Base-by-base conservation (phyloP, 2,329 filamentous ascomycete genomes). In the Rachicladosporium sp. region DNA sequence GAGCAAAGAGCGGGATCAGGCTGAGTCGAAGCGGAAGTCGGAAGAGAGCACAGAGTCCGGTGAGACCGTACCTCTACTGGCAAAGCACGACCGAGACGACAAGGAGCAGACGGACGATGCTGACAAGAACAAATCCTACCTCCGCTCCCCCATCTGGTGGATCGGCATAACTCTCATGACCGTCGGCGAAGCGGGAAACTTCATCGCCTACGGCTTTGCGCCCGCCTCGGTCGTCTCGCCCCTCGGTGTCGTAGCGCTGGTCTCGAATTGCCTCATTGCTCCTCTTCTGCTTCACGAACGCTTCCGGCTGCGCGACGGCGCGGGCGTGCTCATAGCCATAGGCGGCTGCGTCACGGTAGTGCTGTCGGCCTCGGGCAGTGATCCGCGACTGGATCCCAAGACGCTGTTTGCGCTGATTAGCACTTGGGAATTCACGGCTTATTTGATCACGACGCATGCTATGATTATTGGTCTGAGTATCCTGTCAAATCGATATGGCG, bases 141-240 rank as follows among this genome's bases (percentile, higher is more conserved):
- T 98, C 43, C 78, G 77, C 47, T 94, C 87, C 29, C 86, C 87
- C 1, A 95, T 91, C 57, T 98, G 91, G 91, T 98, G 91, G 91
- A 65, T 80, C 27, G 91, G 91, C 12, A 89, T 96, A 48, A 73
- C 93, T 10, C 70, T 98, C 43, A 98, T 98, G 76, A 86, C 80
- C 1, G 66, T 94, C 15, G 91, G 91, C 42, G 91, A 98, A 65
- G 81, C 83, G 56, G 91, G 91, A 37, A 98, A 98, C 59, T 98
- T 98, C 56, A 67, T 98, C 46, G 91, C 91, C 1, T 98, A 98
- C 56, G 91, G 91, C 15, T 98, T 98, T 59, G 91, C 91, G 23
- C 91, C 91, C 3, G 91, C 91, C 6, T 96, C 91, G 10, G 95
- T 98, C 52, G 91, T 98, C 31, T 95, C 88, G 29, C 91, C 91